Evolutionary conservation across 192 early-diverging fungal species (phyloP).

Genomic region (Chytriomyces sp.): DNA sequence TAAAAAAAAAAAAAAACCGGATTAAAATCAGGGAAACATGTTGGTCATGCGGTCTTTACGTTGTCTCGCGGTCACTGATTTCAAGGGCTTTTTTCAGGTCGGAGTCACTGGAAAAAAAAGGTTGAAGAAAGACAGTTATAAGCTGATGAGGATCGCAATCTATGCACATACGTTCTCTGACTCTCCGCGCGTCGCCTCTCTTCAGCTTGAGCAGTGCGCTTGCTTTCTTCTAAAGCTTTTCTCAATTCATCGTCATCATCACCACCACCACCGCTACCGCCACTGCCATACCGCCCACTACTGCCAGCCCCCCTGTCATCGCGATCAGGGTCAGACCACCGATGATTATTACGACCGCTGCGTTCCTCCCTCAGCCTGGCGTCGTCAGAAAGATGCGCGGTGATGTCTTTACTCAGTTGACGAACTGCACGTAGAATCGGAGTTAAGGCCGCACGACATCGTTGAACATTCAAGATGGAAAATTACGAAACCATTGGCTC

Average conservation of each 20-base stretch:
- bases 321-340: slow-evolving; percentile 59
- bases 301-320: slow-evolving; percentile 56
- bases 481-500: slow-evolving; percentile 71
- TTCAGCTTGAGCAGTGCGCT: slow-evolving; percentile 67
- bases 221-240: slow-evolving; percentile 84
- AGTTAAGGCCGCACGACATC: background rate
- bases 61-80: slow-evolving; percentile 51
- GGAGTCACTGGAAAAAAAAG: slow-evolving; percentile 5
- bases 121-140: no score
- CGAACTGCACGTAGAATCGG: slow-evolving; percentile 67
- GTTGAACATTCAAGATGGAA: background rate
- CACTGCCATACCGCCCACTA: slow-evolving; percentile 34
- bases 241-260: slow-evolving; percentile 85
- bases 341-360: slow-evolving; percentile 44
- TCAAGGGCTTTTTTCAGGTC: slow-evolving; percentile 56
- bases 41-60: slow-evolving; percentile 1
- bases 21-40: background rate
- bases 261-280: slow-evolving; percentile 38
- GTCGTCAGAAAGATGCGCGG: slow-evolving; percentile 79
- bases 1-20: background rate
- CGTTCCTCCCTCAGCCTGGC: slow-evolving; percentile 77
- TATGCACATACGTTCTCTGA: slow-evolving; percentile 31
- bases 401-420: slow-evolving; percentile 90
- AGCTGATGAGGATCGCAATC: background rate
- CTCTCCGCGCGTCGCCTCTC: slow-evolving; percentile 44